phyloP scores from a whole-genome alignment of 108 stramenopile genomes.

The Nitzschia sp. region DNA sequence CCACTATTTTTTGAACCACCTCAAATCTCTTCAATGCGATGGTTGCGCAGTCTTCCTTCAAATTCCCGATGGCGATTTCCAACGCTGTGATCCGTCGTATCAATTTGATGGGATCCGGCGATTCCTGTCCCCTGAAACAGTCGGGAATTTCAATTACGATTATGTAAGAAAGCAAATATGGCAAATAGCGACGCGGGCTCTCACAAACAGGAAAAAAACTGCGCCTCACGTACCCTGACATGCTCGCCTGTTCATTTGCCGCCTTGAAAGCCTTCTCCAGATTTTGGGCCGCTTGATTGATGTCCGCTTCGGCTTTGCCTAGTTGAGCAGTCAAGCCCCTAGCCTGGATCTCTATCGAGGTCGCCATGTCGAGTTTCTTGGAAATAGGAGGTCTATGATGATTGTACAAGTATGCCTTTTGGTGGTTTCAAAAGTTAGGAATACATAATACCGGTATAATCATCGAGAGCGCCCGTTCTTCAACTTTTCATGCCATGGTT shows the following conservation, averaged over 20 bases:
- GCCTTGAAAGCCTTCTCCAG: slow-evolving; percentile 24
- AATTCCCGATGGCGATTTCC: slow-evolving; percentile 21
- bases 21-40: slow-evolving; percentile 21
- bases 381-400: no score
- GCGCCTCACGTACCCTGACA: background rate
- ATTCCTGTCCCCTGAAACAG: background rate
- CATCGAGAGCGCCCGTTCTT: no score
- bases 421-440: no score
- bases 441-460: no score
- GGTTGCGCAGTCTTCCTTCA: slow-evolving; percentile 20
- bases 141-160: no score
- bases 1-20: slow-evolving; percentile 16
- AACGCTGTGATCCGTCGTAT: slow-evolving; percentile 30
- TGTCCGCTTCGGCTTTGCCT: slow-evolving; percentile 23
- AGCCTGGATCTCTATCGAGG: slow-evolving; percentile 13
- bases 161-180: no score
- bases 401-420: background rate
- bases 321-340: slow-evolving; percentile 9
- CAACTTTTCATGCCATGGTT: no score
- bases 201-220: no score
- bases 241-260: background rate
- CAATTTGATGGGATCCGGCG: slow-evolving; percentile 31
- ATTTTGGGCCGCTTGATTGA: slow-evolving; percentile 5
- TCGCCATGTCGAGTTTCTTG: no score
- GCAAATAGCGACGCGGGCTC: no score